These are phyloP conservation scores for Lophiostoma macrostomum DNA, from an alignment of 495 filamentous ascomycete species.

Conservation along the genomic window DNA sequence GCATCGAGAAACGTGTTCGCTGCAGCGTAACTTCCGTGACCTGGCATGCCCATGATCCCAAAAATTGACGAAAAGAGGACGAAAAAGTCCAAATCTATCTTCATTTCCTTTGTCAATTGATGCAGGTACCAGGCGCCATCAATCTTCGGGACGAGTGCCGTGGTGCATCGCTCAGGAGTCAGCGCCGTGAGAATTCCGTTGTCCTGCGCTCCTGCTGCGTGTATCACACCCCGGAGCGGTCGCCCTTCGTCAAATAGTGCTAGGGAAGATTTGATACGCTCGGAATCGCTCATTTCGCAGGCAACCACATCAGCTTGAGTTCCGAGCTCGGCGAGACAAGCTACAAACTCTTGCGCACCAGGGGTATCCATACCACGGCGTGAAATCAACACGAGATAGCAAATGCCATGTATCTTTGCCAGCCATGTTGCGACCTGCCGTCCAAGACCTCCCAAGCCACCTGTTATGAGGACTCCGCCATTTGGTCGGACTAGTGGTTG, in stretches of 20 bases:
- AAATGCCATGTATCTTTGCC: constrained; percentile 16
- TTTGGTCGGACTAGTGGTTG: constrained; percentile 13
- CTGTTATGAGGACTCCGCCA: constrained; percentile 42
- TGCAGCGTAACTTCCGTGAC: constrained; percentile 10
- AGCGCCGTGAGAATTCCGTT: constrained; percentile 31
- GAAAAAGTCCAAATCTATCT: constrained; percentile 17
- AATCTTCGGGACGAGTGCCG: constrained; percentile 11
- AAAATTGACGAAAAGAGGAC: constrained; percentile 12
- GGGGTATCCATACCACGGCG: constrained; percentile 15
- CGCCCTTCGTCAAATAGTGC: not conserved
- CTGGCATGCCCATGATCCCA: constrained; percentile 1
- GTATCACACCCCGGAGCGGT: constrained; percentile 32
- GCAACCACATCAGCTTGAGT: constrained; percentile 17
- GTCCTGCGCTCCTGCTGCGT: constrained; percentile 25
- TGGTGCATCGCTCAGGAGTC: constrained; percentile 8
- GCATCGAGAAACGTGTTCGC: constrained; percentile 14
- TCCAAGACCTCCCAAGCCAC: constrained; percentile 27
- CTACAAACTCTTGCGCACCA: constrained; percentile 1
- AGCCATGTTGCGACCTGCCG: constrained; percentile 17
- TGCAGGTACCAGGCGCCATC: constrained; percentile 21
- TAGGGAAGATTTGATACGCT: constrained; percentile 13
- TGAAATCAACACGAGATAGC: constrained; percentile 22
- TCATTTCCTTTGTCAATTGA: constrained; percentile 8
- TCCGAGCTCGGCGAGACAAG: constrained; percentile 5
- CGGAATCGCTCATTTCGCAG: constrained; percentile 6